These are phyloP conservation scores for Peronospora destructor DNA, from an alignment of 352 stramenopile species.

Conservation along the genomic window DNA sequence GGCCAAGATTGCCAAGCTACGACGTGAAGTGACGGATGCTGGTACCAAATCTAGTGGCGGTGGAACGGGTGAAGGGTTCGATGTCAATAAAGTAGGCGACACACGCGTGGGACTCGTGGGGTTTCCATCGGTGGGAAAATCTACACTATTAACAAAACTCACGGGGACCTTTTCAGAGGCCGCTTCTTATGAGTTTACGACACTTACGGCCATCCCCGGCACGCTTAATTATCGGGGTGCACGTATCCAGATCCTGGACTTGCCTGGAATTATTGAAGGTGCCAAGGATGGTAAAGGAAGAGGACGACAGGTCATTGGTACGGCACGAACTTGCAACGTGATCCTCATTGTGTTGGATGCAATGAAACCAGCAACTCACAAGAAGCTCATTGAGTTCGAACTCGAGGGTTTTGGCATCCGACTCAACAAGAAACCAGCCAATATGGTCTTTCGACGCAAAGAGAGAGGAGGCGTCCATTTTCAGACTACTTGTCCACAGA, in stretches of 20 bases:
- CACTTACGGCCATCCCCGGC: constrained; percentile 96
- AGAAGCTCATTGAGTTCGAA: constrained; percentile 98
- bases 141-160: constrained; percentile 93
- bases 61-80: constrained; percentile 80
- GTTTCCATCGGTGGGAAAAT: constrained; percentile 98
- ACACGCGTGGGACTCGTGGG: constrained; percentile 96
- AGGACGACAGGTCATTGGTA: constrained; percentile 95
- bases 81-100: constrained; percentile 93
- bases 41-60: constrained; percentile 59
- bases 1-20: constrained; percentile 96
- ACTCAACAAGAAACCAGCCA: constrained; percentile 96
- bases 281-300: constrained; percentile 96
- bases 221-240: constrained; percentile 94
- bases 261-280: constrained; percentile 97
- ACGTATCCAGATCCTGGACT: constrained; percentile 85
- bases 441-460: constrained; percentile 96
- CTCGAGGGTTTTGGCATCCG: constrained; percentile 97
- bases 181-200: constrained; percentile 98
- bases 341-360: constrained; percentile 98
- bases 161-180: constrained; percentile 95
- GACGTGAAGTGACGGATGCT: constrained; percentile 87
- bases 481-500: constrained; percentile 89
- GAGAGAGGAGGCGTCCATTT: constrained; percentile 97
- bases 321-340: constrained; percentile 95
- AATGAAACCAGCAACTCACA: constrained; percentile 96